These are phyloP conservation scores for Stygiomarasmius scandens DNA, from an alignment of 1,284 basidiomycete genomes.

Conservation along the genomic window DNA sequence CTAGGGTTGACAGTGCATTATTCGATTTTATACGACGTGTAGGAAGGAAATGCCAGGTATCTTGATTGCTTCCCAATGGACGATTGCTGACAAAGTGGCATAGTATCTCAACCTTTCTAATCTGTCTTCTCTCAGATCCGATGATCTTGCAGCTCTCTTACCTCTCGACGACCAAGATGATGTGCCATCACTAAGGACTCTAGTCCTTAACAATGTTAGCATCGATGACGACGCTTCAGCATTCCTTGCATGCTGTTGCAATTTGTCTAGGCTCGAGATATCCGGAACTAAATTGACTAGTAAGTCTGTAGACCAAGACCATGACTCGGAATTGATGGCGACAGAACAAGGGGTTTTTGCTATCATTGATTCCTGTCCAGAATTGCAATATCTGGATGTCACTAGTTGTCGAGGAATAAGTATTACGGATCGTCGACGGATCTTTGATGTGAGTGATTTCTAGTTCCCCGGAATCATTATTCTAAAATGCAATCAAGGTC, in stretches of 20 bases:
- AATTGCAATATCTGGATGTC: constrained; percentile 56
- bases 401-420: constrained; percentile 68
- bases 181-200: constrained; percentile 42
- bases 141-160: constrained; percentile 52
- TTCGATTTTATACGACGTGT: constrained; percentile 51
- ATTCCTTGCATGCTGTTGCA: constrained; percentile 54
- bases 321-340: background rate
- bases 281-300: constrained; percentile 63
- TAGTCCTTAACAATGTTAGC: constrained; percentile 63
- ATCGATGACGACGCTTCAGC: constrained; percentile 58
- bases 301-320: constrained; percentile 23
- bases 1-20: constrained; percentile 40
- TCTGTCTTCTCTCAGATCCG: constrained; percentile 53
- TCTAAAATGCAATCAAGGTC: constrained; percentile 26
- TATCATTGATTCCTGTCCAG: constrained; percentile 59
- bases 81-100: background rate
- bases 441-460: constrained; percentile 57
- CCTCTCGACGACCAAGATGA: constrained; percentile 32
- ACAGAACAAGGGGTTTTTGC: constrained; percentile 53
- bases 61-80: constrained; percentile 7
- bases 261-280: constrained; percentile 51
- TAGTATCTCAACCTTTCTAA: constrained; percentile 60
- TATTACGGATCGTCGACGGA: constrained; percentile 60
- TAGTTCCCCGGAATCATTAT: background rate
- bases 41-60: constrained; percentile 62